Evolutionary conservation across 805 yeast species (phyloP).

Genomic region (Myxozyma geophila): DNA sequence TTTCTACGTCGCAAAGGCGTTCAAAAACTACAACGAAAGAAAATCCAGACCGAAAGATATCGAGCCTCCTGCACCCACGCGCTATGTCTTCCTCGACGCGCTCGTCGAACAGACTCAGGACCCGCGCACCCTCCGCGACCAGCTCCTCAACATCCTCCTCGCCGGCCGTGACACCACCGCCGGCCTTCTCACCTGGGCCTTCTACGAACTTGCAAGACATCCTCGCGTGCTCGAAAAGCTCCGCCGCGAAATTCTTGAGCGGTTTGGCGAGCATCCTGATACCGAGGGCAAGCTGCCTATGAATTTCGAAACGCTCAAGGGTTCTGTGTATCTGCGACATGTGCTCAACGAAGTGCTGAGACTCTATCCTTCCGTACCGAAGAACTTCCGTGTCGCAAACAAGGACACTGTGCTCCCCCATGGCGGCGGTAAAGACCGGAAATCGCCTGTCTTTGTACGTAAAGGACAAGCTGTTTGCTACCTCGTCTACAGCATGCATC

Average conservation of each 20-base stretch:
- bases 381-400: conserved; percentile 53
- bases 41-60: conserved; percentile 41
- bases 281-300: conserved; percentile 37
- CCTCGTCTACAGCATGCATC: conserved; percentile 51
- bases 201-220: conserved; percentile 53
- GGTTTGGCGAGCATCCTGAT: conserved; percentile 45
- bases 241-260: conserved; percentile 47
- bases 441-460: conserved; percentile 48
- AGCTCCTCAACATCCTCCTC: conserved; percentile 55
- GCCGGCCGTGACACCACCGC: conserved; percentile 66
- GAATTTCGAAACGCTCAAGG: conserved; percentile 56
- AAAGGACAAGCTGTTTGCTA: conserved; percentile 53
- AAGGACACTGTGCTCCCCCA: conserved; percentile 55
- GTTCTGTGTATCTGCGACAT: conserved; percentile 53
- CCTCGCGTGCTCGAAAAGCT: conserved; percentile 44
- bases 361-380: conserved; percentile 58
- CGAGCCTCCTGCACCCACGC: conserved; percentile 10
- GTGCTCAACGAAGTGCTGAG: conserved; percentile 57
- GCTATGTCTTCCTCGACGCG: conserved; percentile 55
- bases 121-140: conserved; percentile 54
- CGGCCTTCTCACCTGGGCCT: conserved; percentile 52
- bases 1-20: conserved; percentile 49
- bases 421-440: conserved; percentile 55
- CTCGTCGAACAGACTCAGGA: conserved; percentile 56
- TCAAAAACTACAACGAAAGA: conserved; percentile 38